Conservation (phyloP, 78 protist species). For the Cyanophora paradoxa region DNA sequence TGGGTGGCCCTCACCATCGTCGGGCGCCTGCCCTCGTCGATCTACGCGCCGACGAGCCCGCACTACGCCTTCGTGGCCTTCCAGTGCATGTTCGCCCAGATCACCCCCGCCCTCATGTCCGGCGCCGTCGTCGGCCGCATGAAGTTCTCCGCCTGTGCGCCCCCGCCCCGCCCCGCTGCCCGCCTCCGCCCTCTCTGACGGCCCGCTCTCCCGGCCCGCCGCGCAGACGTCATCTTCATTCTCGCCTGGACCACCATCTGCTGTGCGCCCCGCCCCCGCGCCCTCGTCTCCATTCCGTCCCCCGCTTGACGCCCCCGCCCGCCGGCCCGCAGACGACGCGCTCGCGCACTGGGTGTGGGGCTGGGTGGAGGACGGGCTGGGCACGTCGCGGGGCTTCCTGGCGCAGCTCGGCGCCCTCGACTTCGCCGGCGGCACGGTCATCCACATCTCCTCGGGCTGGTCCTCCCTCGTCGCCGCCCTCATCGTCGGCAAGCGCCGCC, state of each 20-base stretch:
- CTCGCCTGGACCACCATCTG: not conserved
- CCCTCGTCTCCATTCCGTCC: too few species aligned
- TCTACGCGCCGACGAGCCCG: too few species aligned
- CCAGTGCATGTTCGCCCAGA: not conserved
- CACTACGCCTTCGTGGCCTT: not conserved
- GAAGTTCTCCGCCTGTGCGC: not conserved
- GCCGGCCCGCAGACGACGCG: not conserved
- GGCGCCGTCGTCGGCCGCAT: conserved; percentile 7
- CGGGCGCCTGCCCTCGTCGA: too few species aligned
- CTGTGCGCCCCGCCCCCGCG: too few species aligned
- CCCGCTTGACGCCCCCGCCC: too few species aligned
- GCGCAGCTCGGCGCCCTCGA: not conserved
- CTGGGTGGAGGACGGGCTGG: too few species aligned
- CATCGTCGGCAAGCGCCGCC: not conserved
- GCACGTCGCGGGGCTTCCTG: not conserved
- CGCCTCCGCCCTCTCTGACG: too few species aligned
- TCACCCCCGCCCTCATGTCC: conserved; percentile 7
- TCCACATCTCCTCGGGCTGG: conserved; percentile 1
- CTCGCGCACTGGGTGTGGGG: conserved; percentile 1
- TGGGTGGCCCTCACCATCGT: too few species aligned
- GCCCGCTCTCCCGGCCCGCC: too few species aligned
- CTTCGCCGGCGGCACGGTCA: conserved; percentile 15
- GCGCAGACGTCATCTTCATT: not conserved
- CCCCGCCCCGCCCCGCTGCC: too few species aligned
- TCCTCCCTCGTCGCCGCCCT: not conserved